These are phyloP conservation scores for Peronospora farinosa DNA, from an alignment of 352 stramenopile genomes.

Conservation along the genomic window DNA sequence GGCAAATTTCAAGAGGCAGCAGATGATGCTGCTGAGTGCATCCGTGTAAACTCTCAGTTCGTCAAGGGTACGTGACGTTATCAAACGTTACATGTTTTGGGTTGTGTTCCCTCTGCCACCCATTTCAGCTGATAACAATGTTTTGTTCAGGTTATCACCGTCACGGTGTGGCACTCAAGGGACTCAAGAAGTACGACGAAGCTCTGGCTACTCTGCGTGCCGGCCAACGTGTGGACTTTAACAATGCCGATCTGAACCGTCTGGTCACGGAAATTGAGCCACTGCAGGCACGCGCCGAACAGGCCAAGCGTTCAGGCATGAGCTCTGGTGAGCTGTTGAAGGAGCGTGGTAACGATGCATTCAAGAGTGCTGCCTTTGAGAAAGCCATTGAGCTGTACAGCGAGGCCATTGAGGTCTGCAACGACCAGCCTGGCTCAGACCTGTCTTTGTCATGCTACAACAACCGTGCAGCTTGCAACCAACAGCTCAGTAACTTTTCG, in stretches of 20 bases:
- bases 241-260: conserved; percentile 81
- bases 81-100: background rate
- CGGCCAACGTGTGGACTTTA: conserved; percentile 74
- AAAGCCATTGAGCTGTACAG: conserved; percentile 90
- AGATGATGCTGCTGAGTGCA: conserved; percentile 83
- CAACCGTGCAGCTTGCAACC: conserved; percentile 94
- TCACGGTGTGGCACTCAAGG: conserved; percentile 89
- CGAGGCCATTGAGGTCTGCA: conserved; percentile 84
- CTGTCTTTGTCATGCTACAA: conserved; percentile 91
- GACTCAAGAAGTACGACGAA: conserved; percentile 74
- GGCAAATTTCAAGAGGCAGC: conserved; percentile 79
- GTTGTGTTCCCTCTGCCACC: too few species aligned
- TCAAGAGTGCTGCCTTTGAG: conserved; percentile 89
- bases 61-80: conserved; percentile 74
- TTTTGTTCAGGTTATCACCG: conserved; percentile 83
- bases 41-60: conserved; percentile 89
- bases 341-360: conserved; percentile 90
- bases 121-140: background rate
- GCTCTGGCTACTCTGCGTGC: conserved; percentile 66
- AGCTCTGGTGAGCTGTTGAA: conserved; percentile 86
- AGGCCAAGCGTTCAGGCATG: conserved; percentile 65
- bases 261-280: conserved; percentile 79
- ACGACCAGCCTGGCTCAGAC: conserved; percentile 59
- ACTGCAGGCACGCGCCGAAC: conserved; percentile 56
- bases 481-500: conserved; percentile 96